Evolutionary conservation across 331 rosid species (phyloP).

Genomic region (Pyrus hybrid): DNA sequence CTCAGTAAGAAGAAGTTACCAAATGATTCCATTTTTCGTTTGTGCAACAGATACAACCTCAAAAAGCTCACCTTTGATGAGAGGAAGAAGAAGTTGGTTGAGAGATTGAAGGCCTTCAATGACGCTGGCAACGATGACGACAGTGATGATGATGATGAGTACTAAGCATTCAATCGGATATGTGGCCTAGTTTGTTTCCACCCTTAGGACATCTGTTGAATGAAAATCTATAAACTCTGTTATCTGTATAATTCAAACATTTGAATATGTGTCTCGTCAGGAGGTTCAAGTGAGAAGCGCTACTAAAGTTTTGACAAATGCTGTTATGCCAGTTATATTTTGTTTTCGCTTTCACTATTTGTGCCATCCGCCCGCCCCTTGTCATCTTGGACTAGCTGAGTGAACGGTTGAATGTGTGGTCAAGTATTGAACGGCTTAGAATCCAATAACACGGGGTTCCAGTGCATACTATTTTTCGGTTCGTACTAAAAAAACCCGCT

Average conservation of each 20-base stretch:
- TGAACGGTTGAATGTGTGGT: background rate
- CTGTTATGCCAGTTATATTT: background rate
- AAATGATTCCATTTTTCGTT: background rate
- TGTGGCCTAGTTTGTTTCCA: background rate
- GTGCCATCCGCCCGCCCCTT: background rate
- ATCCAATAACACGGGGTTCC: too few relatives aligned
- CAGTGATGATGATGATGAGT: slow-evolving; percentile 46
- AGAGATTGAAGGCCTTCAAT: slow-evolving; percentile 59
- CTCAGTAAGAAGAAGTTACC: background rate
- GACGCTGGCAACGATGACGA: slow-evolving; percentile 35
- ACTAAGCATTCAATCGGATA: background rate
- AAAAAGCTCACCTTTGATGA: slow-evolving; percentile 84
- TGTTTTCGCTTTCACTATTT: background rate
- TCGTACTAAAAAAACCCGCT: background rate
- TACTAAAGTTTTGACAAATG: background rate
- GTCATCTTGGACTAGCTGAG: background rate
- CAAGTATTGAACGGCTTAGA: background rate
- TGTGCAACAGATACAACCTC: slow-evolving; percentile 43
- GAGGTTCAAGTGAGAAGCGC: background rate
- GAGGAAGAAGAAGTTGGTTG: slow-evolving; percentile 51
- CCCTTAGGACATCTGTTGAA: background rate
- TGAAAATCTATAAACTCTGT: too few relatives aligned
- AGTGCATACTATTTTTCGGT: background rate
- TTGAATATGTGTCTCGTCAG: background rate
- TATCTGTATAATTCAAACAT: background rate